A percentile compares a stretch with the other conserved stretches of the same genome.
These are phyloP conservation scores for Arxiozyma bovina DNA, from an alignment of 1,139 yeast species.

Conservation along the genomic window DNA sequence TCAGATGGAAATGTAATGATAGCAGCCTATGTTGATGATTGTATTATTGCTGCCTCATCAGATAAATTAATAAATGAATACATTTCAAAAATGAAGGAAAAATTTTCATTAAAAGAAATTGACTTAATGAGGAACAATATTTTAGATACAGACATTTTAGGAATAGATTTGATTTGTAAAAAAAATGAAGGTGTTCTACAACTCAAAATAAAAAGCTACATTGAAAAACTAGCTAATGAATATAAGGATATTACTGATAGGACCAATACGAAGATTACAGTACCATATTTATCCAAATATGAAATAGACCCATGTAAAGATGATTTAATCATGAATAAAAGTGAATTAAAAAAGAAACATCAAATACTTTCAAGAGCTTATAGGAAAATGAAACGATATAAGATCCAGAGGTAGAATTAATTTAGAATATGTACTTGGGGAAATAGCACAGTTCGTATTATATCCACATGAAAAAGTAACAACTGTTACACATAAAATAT, in stretches of 20 bases:
- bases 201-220: conserved; percentile 3
- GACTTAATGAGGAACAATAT: not conserved
- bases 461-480: conserved; percentile 3
- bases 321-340: not conserved
- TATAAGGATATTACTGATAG: not conserved
- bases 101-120: conserved; percentile 3
- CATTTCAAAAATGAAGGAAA: not conserved
- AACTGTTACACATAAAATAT: not conserved
- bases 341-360: not conserved
- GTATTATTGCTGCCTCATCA: conserved; percentile 4
- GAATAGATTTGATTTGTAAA: conserved; percentile 5
- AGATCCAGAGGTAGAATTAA: conserved; percentile 5
- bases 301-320: not conserved
- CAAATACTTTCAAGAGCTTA: not conserved
- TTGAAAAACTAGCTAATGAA: not conserved
- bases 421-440: conserved; percentile 3
- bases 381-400: not conserved
- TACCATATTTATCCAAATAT: not conserved
- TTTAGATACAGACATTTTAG: conserved; percentile 6
- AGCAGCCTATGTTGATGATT: conserved; percentile 5
- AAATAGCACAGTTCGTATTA: not conserved
- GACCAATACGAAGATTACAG: too few species aligned
- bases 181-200: not conserved
- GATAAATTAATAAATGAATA: conserved; percentile 1
- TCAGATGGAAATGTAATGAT: not conserved